A percentile compares a stretch with the other conserved stretches of the same genome.
These are phyloP conservation scores for Evernia prunastri DNA, from an alignment of 495 filamentous ascomycete species.

Conservation along the genomic window DNA sequence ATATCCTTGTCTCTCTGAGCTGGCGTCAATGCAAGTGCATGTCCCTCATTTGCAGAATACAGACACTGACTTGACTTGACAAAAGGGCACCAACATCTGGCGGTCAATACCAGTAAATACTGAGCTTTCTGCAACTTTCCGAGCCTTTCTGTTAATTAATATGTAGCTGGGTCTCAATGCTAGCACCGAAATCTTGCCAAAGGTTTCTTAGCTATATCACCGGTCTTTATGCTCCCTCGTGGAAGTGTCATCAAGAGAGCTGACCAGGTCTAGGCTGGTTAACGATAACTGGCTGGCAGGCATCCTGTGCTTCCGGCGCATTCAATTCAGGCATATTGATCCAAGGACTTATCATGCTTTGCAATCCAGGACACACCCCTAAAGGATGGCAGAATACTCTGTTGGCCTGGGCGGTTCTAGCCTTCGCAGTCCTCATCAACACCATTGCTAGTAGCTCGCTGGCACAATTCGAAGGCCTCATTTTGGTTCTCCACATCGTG, in stretches of 20 bases:
- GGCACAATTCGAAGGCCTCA: slow-evolving; percentile 38
- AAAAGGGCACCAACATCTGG: slow-evolving; percentile 40
- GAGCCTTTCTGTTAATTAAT: too few relatives aligned
- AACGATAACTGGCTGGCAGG: slow-evolving; percentile 40
- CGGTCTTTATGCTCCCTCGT: slow-evolving; percentile 6
- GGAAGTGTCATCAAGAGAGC: not conserved
- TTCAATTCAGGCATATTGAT: not conserved
- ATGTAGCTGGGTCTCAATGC: not conserved
- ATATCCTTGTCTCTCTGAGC: too few relatives aligned
- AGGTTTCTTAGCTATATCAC: slow-evolving; percentile 43
- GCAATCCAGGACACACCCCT: not conserved
- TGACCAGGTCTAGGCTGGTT: slow-evolving; percentile 31
- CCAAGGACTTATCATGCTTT: not conserved
- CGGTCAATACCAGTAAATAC: too few relatives aligned
- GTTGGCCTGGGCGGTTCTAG: slow-evolving; percentile 36
- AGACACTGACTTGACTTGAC: too few relatives aligned
- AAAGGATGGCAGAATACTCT: slow-evolving; percentile 37
- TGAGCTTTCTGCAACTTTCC: too few relatives aligned
- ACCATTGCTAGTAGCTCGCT: slow-evolving; percentile 33
- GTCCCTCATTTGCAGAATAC: too few relatives aligned
- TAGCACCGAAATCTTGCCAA: slow-evolving; percentile 35
- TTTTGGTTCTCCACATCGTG: slow-evolving; percentile 43
- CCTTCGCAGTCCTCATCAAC: slow-evolving; percentile 38
- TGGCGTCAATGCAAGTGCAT: too few relatives aligned
- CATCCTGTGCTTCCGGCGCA: not conserved